phyloP scores from a whole-genome alignment of 495 filamentous ascomycete genomes.

The Annulohypoxylon bovei region DNA sequence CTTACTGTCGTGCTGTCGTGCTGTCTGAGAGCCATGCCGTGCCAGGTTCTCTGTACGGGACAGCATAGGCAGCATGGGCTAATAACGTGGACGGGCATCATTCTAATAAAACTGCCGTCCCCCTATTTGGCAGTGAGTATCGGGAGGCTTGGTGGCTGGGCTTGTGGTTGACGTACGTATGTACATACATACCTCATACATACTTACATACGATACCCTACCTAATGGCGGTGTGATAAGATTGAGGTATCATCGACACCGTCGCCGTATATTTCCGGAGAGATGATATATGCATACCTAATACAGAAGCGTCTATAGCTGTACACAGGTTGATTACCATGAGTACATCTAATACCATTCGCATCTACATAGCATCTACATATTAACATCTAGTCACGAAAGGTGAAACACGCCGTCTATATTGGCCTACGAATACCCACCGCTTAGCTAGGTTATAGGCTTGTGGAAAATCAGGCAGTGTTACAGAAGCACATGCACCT shows the following conservation, averaged over 20 bases:
- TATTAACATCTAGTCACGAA: not conserved
- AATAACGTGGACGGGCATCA: slow-evolving; percentile 16
- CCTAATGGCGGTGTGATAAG: slow-evolving; percentile 41
- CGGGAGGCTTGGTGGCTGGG: slow-evolving; percentile 16
- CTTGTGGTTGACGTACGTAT: slow-evolving; percentile 18
- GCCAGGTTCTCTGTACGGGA: slow-evolving; percentile 11
- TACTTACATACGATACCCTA: slow-evolving; percentile 1
- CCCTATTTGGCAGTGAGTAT: slow-evolving; percentile 15
- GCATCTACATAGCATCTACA: slow-evolving; percentile 10
- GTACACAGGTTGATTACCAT: not conserved
- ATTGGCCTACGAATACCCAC: slow-evolving; percentile 21
- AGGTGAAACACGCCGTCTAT: slow-evolving; percentile 40
- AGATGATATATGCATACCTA: not conserved
- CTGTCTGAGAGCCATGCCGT: slow-evolving; percentile 20
- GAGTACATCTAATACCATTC: not conserved
- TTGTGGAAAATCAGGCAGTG: slow-evolving; percentile 26
- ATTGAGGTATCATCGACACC: slow-evolving; percentile 18
- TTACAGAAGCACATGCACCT: slow-evolving; percentile 26
- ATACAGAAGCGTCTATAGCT: not conserved
- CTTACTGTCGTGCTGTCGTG: slow-evolving; percentile 2
- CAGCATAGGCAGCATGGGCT: slow-evolving; percentile 1
- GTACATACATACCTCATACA: not conserved
- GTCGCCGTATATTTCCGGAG: slow-evolving; percentile 4
- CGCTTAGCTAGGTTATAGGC: slow-evolving; percentile 3
- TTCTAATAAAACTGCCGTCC: slow-evolving; percentile 4